Conservation (phyloP, 129 eudicot species). For the Helianthus tuberosus region DNA sequence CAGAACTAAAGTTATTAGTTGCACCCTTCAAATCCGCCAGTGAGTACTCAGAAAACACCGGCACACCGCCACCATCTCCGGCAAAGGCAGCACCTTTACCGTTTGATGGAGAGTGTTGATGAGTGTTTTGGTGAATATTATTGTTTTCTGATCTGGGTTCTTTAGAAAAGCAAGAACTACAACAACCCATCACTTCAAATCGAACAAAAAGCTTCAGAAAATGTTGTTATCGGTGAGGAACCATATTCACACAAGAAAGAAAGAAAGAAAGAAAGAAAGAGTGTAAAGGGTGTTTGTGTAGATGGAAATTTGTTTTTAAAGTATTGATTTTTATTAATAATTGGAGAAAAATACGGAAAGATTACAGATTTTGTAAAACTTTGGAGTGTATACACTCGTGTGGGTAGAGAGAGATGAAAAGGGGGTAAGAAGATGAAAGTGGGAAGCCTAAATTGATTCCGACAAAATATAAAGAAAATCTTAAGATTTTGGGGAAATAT, state of each 20-base stretch:
- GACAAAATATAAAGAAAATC: background rate
- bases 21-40: constrained; percentile 75
- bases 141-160: constrained; percentile 38
- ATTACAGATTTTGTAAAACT: constrained; percentile 23
- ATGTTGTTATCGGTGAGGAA: constrained; percentile 20
- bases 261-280: background rate
- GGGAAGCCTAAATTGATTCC: background rate
- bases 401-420: constrained; percentile 33
- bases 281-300: background rate
- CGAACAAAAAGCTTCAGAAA: background rate
- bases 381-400: constrained; percentile 34
- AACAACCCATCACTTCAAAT: constrained; percentile 59
- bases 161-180: constrained; percentile 38
- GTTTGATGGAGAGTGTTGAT: constrained; percentile 48
- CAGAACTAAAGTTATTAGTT: constrained; percentile 74
- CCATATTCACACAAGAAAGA: constrained; percentile 26
- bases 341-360: background rate
- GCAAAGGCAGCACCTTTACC: constrained; percentile 46
- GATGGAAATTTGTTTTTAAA: too few relatives aligned
- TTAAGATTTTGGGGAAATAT: background rate
- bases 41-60: constrained; percentile 68
- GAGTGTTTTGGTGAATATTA: constrained; percentile 8
- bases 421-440: constrained; percentile 34
- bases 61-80: constrained; percentile 54
- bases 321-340: too few relatives aligned